Evolutionary conservation across 1,284 basidiomycete species (phyloP).

Genomic region (Baeospora myosura): DNA sequence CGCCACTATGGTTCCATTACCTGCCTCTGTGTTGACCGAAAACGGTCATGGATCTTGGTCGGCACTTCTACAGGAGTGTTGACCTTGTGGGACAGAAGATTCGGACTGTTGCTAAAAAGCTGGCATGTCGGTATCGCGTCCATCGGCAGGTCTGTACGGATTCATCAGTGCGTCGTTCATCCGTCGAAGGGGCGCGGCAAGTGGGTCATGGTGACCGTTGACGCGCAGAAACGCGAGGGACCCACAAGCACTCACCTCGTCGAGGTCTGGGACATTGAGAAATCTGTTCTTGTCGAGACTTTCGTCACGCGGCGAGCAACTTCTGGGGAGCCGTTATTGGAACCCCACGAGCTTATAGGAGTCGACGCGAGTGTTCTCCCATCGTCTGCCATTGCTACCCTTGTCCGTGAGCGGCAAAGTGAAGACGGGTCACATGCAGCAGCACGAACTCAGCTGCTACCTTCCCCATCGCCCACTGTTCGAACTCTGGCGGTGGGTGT

Average conservation of each 20-base stretch:
- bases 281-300: conserved; percentile 57
- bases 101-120: conserved; percentile 81
- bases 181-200: conserved; percentile 81
- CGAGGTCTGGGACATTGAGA: conserved; percentile 80
- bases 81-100: conserved; percentile 90
- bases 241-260: conserved; percentile 42
- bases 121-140: conserved; percentile 74
- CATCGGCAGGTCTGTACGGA: conserved; percentile 42
- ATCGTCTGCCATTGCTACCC: conserved; percentile 59
- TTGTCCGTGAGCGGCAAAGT: conserved; percentile 38
- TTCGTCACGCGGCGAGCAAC: conserved; percentile 47
- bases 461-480: conserved; percentile 50
- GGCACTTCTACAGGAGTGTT: conserved; percentile 82
- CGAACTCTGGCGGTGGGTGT: conserved; percentile 59
- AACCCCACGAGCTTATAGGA: conserved; percentile 42
- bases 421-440: conserved; percentile 22
- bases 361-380: conserved; percentile 54
- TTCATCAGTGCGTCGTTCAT: conserved; percentile 73
- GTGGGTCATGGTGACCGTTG: conserved; percentile 83
- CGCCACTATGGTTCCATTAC: conserved; percentile 84
- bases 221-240: conserved; percentile 35
- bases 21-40: conserved; percentile 75
- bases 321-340: conserved; percentile 38
- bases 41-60: conserved; percentile 80
- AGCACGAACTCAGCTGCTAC: conserved; percentile 23